Percentiles rank a stretch among this genome's conserved stretches.
Conservation (phyloP, 176 grass and related monocot species). For the Musa acuminata region DNA sequence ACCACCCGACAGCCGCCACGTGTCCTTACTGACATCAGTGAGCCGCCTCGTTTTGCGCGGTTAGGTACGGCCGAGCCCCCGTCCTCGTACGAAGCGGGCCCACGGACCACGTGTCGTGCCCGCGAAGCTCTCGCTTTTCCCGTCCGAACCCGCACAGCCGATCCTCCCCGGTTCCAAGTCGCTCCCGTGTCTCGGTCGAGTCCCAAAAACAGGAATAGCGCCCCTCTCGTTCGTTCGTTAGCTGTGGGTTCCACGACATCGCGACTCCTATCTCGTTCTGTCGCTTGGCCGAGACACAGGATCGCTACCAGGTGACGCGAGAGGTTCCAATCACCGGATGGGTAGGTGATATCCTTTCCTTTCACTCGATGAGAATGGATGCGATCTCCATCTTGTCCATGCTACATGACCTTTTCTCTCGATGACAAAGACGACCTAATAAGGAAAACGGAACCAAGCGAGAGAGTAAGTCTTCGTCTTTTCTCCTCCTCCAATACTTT, state of each 20-base stretch:
- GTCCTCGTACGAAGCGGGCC: not conserved
- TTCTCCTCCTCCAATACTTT: not conserved
- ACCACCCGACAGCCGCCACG: too few relatives aligned
- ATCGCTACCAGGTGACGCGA: not conserved
- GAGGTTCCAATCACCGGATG: not conserved
- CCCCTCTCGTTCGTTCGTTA: not conserved
- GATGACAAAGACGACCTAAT: not conserved
- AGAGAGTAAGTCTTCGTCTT: not conserved
- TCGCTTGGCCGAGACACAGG: not conserved
- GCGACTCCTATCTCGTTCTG: not conserved
- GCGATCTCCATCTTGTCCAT: not conserved
- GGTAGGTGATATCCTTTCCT: not conserved
- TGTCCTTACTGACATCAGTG: too few relatives aligned
- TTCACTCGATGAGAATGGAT: constrained; percentile 1
- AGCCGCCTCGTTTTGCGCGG: too few relatives aligned
- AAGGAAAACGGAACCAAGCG: not conserved
- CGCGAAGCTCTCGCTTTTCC: too few relatives aligned
- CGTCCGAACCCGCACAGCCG: too few relatives aligned
- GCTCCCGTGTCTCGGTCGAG: too few relatives aligned
- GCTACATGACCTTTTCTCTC: not conserved
- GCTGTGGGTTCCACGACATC: not conserved
- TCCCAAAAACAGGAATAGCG: not conserved
- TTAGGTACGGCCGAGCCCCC: too few relatives aligned
- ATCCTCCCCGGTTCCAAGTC: too few relatives aligned
- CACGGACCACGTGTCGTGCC: too few relatives aligned